Evolutionary conservation across 257 asterid genomes (phyloP), one percentile per base, ranked within the genome.

Genomic region (Fraxinus pennsylvanica): DNA sequence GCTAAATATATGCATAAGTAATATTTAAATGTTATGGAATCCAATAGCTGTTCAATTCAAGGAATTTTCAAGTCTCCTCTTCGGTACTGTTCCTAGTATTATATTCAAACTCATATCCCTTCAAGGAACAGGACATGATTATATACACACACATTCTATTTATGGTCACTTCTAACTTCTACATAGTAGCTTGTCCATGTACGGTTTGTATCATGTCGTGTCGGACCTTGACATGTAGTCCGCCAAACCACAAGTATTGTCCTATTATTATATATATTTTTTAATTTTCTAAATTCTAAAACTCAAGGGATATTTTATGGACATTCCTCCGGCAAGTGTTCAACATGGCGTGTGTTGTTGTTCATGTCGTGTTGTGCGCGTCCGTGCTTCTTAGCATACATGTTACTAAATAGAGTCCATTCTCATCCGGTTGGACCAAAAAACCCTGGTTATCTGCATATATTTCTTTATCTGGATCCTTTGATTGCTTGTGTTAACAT

Each of bases 1-100:
- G 7, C 15, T 27, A 45, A 39, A 52, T 72, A 67, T 69, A 71
- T 22, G 30, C 79, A 77, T 35, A 36, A 67, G 45, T 50, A 68
- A 21, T 45, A 69, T 13, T 35, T 29, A 39, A 66, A 47, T 14
- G 57, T 19, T 54, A 5, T 6, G 27, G 27, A 54, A 54, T 54
- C 25, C 65, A 54, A 54, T n/a, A 54, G 65, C 65, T 17, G 65
- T 54, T n/a, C 65, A 54, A 19, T 17, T 54, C 65, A 6, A 54
- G 27, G 65, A 54, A 54, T 54, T 19, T 54, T 54, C 65, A 6
- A 54, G 12, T 19, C 10, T 6, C n/a, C 10, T 9, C 25, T 38
- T 38, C 2, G 43, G 43, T 38, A 38, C 12, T 38, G 57, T 47
- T 13, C 63, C 6, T 47, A 14, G n/a, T 47, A 13, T 54, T 54